A percentile compares a stretch with the other conserved stretches of the same genome.
These are phyloP conservation scores for Chlorophyllum brunneum DNA, from an alignment of 768 basidiomycete genomes.

Conservation along the genomic window DNA sequence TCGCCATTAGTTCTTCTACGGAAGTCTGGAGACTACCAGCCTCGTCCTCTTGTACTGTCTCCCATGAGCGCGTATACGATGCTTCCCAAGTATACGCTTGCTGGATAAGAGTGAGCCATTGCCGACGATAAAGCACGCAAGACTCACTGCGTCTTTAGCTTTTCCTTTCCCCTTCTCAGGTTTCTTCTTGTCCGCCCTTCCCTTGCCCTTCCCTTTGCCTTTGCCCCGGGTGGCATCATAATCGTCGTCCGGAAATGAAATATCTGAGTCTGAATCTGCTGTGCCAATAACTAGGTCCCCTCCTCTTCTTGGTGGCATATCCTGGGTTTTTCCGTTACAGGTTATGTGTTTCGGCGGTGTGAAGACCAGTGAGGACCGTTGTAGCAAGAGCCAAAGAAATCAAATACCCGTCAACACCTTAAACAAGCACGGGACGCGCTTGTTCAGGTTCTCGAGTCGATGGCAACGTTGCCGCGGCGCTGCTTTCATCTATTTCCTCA, in stretches of 20 bases:
- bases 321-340: no score
- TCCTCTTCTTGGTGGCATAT: slow-evolving; percentile 34
- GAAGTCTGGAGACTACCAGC: slow-evolving; percentile 85
- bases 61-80: slow-evolving; percentile 92
- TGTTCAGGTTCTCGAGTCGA: neutral
- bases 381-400: neutral
- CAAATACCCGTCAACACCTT: slow-evolving; percentile 10
- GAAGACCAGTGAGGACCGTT: neutral
- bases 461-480: slow-evolving; percentile 11
- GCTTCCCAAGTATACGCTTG: slow-evolving; percentile 96
- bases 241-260: slow-evolving; percentile 54
- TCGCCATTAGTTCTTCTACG: slow-evolving; percentile 85
- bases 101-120: slow-evolving; percentile 29
- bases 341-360: no score
- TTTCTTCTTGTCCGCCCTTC: slow-evolving; percentile 44
- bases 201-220: slow-evolving; percentile 55
- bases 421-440: neutral
- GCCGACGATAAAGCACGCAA: slow-evolving; percentile 1
- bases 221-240: slow-evolving; percentile 41
- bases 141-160: slow-evolving; percentile 43
- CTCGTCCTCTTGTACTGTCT: slow-evolving; percentile 95
- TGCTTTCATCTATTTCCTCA: slow-evolving; percentile 6
- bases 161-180: slow-evolving; percentile 39
- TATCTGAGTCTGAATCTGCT: slow-evolving; percentile 70
- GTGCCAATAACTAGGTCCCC: slow-evolving; percentile 39